Evolutionary conservation across 1,139 yeast species (phyloP).

Genomic region (Kodamaea fungicola): DNA sequence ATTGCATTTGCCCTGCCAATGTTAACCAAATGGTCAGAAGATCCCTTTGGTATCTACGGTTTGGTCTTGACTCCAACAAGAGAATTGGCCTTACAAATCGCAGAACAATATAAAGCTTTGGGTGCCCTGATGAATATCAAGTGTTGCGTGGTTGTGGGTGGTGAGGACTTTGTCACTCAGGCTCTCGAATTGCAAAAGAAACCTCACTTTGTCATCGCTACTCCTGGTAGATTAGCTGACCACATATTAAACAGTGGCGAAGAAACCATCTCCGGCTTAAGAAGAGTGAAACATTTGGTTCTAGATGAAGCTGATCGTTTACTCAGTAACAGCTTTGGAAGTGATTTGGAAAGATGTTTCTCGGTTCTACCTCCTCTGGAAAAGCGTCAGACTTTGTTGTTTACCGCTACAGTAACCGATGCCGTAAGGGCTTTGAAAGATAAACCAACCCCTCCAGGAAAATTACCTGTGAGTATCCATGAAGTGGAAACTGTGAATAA

Average conservation of each 20-base stretch:
- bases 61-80: slow-evolving; percentile 89
- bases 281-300: slow-evolving; percentile 75
- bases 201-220: slow-evolving; percentile 94
- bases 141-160: slow-evolving; percentile 85
- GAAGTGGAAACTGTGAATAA: slow-evolving; percentile 73
- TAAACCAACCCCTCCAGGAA: slow-evolving; percentile 57
- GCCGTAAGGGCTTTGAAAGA: slow-evolving; percentile 80
- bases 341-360: slow-evolving; percentile 73
- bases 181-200: slow-evolving; percentile 73
- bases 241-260: slow-evolving; percentile 87
- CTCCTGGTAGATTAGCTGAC: slow-evolving; percentile 96
- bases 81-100: slow-evolving; percentile 92
- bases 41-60: slow-evolving; percentile 91
- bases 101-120: slow-evolving; percentile 91
- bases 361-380: slow-evolving; percentile 65
- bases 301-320: slow-evolving; percentile 96
- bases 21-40: slow-evolving; percentile 90
- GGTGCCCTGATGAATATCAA: slow-evolving; percentile 87
- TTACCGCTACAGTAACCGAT: slow-evolving; percentile 96
- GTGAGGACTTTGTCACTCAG: slow-evolving; percentile 87
- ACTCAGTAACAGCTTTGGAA: slow-evolving; percentile 77
- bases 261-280: slow-evolving; percentile 77
- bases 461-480: slow-evolving; percentile 69
- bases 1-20: slow-evolving; percentile 97
- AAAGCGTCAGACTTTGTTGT: slow-evolving; percentile 79